A percentile compares a stretch with the other conserved stretches of the same genome.
These are phyloP conservation scores for Candida montana DNA, from an alignment of 805 yeast genomes.

Conservation along the genomic window DNA sequence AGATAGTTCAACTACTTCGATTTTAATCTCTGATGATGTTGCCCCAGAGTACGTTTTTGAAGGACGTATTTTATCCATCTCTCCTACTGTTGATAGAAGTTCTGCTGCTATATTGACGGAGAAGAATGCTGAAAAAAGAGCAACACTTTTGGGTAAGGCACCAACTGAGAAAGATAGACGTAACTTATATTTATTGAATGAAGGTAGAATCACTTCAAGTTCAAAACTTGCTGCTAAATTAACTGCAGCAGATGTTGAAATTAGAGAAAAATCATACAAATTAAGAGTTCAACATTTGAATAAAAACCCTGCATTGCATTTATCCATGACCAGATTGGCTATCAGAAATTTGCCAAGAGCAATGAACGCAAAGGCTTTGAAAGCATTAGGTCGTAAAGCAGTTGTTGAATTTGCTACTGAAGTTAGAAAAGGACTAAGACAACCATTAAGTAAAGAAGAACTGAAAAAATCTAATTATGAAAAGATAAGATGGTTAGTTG, in stretches of 20 bases:
- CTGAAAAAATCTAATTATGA: slow-evolving; percentile 68
- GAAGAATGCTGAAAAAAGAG: slow-evolving; percentile 66
- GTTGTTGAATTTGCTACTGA: slow-evolving; percentile 92
- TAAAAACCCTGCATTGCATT: slow-evolving; percentile 85
- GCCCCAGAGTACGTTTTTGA: slow-evolving; percentile 84
- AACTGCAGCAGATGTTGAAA: slow-evolving; percentile 68
- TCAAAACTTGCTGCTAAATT: slow-evolving; percentile 73
- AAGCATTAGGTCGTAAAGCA: slow-evolving; percentile 90
- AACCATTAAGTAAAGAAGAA: slow-evolving; percentile 87
- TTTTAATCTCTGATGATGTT: slow-evolving; percentile 88
- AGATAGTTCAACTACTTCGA: slow-evolving; percentile 51
- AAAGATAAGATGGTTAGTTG: slow-evolving; percentile 40
- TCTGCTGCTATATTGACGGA: slow-evolving; percentile 73
- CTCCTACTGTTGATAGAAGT: slow-evolving; percentile 82
- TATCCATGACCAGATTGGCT: slow-evolving; percentile 93
- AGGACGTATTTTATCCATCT: slow-evolving; percentile 81
- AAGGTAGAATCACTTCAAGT: slow-evolving; percentile 81
- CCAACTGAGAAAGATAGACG: slow-evolving; percentile 79
- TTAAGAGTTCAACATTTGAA: slow-evolving; percentile 85
- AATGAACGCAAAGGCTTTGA: slow-evolving; percentile 81
- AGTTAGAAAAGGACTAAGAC: slow-evolving; percentile 68
- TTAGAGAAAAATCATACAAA: slow-evolving; percentile 82
- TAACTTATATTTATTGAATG: slow-evolving; percentile 80
- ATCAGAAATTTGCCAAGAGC: slow-evolving; percentile 91
- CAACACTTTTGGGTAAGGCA: slow-evolving; percentile 72